Evolutionary conservation across 2,329 filamentous ascomycete genomes (phyloP).

Genomic region (Alternaria novae-zelandiae): DNA sequence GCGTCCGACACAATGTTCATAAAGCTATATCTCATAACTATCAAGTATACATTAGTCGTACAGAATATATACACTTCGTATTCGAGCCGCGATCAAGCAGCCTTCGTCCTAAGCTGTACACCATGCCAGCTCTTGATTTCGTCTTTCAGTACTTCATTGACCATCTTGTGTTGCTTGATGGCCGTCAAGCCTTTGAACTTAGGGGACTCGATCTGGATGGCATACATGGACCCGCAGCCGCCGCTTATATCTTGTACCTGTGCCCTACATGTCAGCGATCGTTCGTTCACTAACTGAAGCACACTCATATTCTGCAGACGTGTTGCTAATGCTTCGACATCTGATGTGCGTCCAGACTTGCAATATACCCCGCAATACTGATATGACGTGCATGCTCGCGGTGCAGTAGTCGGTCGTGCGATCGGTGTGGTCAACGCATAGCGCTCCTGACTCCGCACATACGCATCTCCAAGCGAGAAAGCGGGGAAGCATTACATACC

Average conservation of each 20-base stretch:
- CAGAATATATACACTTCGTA: slow-evolving; percentile 5
- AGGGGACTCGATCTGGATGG: slow-evolving; percentile 75
- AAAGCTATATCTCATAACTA: background rate
- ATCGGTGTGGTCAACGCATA: slow-evolving; percentile 17
- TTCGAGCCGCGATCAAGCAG: slow-evolving; percentile 26
- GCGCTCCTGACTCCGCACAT: slow-evolving; percentile 7
- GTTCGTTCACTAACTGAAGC: background rate
- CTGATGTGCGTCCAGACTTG: background rate
- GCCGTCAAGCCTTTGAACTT: slow-evolving; percentile 73
- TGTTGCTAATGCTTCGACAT: background rate
- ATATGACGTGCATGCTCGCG: slow-evolving; percentile 15
- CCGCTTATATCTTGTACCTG: slow-evolving; percentile 81
- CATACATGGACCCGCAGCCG: slow-evolving; percentile 88
- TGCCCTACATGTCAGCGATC: slow-evolving; percentile 19
- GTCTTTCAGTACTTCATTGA: slow-evolving; percentile 76
- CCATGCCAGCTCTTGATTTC: slow-evolving; percentile 84
- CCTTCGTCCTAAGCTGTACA: slow-evolving; percentile 77
- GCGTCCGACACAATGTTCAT: background rate
- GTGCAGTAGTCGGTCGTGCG: slow-evolving; percentile 16
- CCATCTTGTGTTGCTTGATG: slow-evolving; percentile 82
- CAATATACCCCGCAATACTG: slow-evolving; percentile 7
- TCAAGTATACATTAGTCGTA: slow-evolving; percentile 9
- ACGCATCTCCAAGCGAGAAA: slow-evolving; percentile 2
- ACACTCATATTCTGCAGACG: background rate
- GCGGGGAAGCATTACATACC: slow-evolving; percentile 42